Conservation (phyloP, 2,329 filamentous ascomycete species). For the Epichloe sp. region DNA sequence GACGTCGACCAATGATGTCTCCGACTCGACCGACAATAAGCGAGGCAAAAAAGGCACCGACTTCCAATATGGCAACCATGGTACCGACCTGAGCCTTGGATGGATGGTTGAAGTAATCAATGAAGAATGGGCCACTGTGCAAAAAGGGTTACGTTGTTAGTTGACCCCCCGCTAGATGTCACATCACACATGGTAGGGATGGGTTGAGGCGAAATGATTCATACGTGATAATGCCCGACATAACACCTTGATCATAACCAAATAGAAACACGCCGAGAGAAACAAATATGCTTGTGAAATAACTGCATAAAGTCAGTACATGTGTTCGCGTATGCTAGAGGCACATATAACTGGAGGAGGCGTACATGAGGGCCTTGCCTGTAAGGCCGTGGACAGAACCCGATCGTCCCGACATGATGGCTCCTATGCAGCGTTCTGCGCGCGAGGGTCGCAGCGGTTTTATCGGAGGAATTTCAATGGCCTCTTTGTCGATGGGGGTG, state of each 20-base stretch:
- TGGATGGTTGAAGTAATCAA: conserved; percentile 84
- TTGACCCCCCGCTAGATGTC: background rate
- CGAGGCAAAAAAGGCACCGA: conserved; percentile 86
- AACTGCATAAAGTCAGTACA: conserved; percentile 36
- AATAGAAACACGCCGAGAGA: conserved; percentile 80
- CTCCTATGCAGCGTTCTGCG: conserved; percentile 57
- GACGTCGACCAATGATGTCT: conserved; percentile 79
- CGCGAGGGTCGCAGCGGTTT: conserved; percentile 48
- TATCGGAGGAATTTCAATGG: conserved; percentile 68
- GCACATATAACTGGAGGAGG: background rate
- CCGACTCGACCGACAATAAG: conserved; percentile 76
- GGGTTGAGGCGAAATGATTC: conserved; percentile 12
- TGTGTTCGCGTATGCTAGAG: background rate
- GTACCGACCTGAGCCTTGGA: conserved; percentile 80
- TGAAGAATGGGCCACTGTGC: conserved; percentile 71
- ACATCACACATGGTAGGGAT: background rate
- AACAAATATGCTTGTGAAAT: conserved; percentile 88
- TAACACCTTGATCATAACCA: conserved; percentile 81
- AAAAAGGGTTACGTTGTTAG: background rate
- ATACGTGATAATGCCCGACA: conserved; percentile 62
- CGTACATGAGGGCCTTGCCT: conserved; percentile 83
- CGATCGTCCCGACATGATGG: conserved; percentile 75
- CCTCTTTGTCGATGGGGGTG: conserved; percentile 49
- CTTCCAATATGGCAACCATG: conserved; percentile 93
- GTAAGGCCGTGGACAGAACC: conserved; percentile 80